These are phyloP conservation scores for Sporothrix pallida DNA, from an alignment of 2,329 filamentous ascomycete genomes.

Conservation along the genomic window DNA sequence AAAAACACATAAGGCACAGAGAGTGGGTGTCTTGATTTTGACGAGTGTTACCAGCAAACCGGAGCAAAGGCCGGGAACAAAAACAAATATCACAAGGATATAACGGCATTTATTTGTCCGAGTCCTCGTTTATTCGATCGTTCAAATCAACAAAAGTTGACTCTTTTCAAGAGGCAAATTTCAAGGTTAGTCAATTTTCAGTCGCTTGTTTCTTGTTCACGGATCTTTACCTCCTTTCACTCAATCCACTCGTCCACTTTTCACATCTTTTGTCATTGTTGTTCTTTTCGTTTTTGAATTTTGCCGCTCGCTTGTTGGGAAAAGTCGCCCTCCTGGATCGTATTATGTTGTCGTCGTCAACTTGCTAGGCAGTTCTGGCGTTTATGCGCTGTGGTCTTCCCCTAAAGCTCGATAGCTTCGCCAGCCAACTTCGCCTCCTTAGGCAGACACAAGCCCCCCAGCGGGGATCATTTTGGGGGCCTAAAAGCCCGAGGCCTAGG, in stretches of 20 bases:
- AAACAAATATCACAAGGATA: not conserved
- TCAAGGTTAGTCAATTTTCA: not conserved
- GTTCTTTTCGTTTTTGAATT: constrained; percentile 9
- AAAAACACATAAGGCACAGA: not conserved
- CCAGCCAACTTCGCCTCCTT: constrained; percentile 27
- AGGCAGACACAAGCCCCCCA: constrained; percentile 28
- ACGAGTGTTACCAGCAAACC: constrained; percentile 8
- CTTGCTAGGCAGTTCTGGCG: constrained; percentile 22
- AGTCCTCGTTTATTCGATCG: not conserved
- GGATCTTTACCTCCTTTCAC: not conserved
- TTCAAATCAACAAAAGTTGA: not conserved
- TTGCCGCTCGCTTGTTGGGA: not conserved
- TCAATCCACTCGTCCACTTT: not conserved
- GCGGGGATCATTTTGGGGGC: constrained; percentile 6
- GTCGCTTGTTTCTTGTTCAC: not conserved
- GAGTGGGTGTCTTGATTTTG: not conserved
- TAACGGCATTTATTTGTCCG: not conserved
- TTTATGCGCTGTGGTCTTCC: not conserved
- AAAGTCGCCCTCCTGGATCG: constrained; percentile 9
- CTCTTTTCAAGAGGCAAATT: constrained; percentile 17
- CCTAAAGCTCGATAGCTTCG: not conserved
- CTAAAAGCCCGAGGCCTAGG: constrained; percentile 7
- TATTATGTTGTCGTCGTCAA: constrained; percentile 17
- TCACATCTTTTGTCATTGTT: not conserved
- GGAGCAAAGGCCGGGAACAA: not conserved